Conservation (phyloP, 1,139 yeast genomes). For the Kodamaea derodonti region DNA sequence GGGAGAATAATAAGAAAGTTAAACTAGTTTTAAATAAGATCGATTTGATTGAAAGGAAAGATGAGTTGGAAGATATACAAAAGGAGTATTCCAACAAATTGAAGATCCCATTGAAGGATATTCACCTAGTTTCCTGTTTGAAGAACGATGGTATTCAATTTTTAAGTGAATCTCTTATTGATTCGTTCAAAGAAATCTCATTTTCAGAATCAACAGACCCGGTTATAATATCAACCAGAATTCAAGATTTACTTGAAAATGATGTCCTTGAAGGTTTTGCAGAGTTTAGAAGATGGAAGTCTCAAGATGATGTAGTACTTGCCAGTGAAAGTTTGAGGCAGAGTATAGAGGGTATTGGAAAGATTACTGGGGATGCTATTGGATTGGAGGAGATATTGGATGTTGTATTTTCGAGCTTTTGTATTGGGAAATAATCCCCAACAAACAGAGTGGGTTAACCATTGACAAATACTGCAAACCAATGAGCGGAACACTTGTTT, state of each 20-base stretch:
- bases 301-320: constrained; percentile 67
- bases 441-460: too few relatives aligned
- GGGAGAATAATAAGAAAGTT: constrained; percentile 24
- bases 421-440: constrained; percentile 91
- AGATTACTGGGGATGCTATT: constrained; percentile 83
- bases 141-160: constrained; percentile 52
- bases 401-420: constrained; percentile 85
- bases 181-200: constrained; percentile 47
- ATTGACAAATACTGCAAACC: too few relatives aligned
- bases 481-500: too few relatives aligned
- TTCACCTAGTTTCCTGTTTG: constrained; percentile 61
- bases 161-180: constrained; percentile 37
- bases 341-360: constrained; percentile 85
- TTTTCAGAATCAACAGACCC: constrained; percentile 53
- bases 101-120: constrained; percentile 18
- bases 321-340: constrained; percentile 75
- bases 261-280: constrained; percentile 75
- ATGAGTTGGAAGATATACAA: neutral
- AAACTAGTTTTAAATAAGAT: constrained; percentile 56
- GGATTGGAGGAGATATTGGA: constrained; percentile 91
- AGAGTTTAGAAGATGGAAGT: constrained; percentile 50
- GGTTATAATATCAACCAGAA: constrained; percentile 67
- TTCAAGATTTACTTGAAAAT: constrained; percentile 63
- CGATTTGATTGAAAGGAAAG: constrained; percentile 44
- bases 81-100: constrained; percentile 17